Conservation (phyloP, 2,329 filamentous ascomycete genomes). For the Nemania sp. region DNA sequence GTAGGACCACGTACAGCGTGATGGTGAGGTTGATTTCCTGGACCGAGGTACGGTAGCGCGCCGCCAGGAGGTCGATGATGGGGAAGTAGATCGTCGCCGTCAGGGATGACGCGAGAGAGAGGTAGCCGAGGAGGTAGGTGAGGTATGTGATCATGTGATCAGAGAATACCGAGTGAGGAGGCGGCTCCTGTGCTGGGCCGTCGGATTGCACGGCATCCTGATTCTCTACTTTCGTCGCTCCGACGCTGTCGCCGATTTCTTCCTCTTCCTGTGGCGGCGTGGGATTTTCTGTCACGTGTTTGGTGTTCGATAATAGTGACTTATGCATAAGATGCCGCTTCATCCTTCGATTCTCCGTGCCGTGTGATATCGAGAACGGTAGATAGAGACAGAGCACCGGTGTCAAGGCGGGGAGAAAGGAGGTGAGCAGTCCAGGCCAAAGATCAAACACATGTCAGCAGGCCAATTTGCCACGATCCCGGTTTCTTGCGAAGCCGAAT, state of each 20-base stretch:
- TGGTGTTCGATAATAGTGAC: background rate
- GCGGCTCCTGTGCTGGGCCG: background rate
- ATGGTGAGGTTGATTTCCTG: conserved; percentile 44
- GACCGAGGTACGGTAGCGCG: conserved; percentile 30
- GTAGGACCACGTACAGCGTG: conserved; percentile 49
- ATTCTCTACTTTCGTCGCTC: background rate
- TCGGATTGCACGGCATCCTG: background rate
- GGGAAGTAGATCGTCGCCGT: conserved; percentile 36
- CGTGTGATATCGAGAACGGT: background rate
- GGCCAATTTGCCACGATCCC: background rate
- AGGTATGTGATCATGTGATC: conserved; percentile 5
- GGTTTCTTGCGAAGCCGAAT: too few relatives aligned
- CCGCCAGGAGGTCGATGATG: conserved; percentile 32
- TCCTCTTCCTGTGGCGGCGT: background rate
- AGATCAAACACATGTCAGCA: background rate
- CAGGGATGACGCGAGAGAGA: conserved; percentile 15
- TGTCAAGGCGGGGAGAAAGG: too few relatives aligned
- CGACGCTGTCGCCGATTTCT: background rate
- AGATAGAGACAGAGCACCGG: background rate
- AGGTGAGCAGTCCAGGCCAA: background rate
- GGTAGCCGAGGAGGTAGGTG: conserved; percentile 14
- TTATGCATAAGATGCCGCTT: background rate
- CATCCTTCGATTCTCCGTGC: background rate
- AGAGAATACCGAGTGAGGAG: conserved; percentile 1
- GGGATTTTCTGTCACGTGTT: background rate